These are phyloP conservation scores for Saccharum spontaneum DNA, from an alignment of 176 grass and related monocot genomes.

Conservation along the genomic window DNA sequence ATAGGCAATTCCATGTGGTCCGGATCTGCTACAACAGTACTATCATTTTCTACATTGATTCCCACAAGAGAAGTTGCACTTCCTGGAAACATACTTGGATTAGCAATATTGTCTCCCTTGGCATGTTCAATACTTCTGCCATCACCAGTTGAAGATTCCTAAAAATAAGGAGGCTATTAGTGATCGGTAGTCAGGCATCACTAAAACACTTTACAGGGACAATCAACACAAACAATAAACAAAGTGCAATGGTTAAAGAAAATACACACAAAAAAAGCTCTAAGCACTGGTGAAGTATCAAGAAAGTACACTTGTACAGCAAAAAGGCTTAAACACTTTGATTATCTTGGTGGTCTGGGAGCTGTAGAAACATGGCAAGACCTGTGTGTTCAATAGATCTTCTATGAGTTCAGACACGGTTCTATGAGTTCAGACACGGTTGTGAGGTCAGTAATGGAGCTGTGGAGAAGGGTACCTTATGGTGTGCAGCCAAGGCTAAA, in stretches of 20 bases:
- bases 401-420: neutral
- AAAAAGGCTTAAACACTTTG: neutral
- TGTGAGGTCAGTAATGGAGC: neutral
- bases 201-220: slow-evolving; percentile 13
- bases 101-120: slow-evolving; percentile 12
- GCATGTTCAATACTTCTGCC: slow-evolving; percentile 12
- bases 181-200: slow-evolving; percentile 1
- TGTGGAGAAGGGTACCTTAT: neutral
- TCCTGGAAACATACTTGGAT: slow-evolving; percentile 15
- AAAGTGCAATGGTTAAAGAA: slow-evolving; percentile 8
- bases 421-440: neutral
- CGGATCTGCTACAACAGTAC: slow-evolving; percentile 5
- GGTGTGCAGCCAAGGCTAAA: neutral
- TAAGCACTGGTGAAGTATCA: neutral
- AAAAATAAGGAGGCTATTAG: neutral
- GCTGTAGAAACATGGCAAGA: neutral
- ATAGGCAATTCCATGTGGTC: neutral
- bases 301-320: neutral
- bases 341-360: neutral
- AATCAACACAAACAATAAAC: slow-evolving; percentile 21
- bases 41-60: slow-evolving; percentile 12
- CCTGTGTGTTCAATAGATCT: neutral
- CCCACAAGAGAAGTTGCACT: slow-evolving; percentile 5
- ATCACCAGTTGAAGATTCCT: slow-evolving; percentile 33
- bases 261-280: neutral